A percentile compares a stretch with the other conserved stretches of the same genome.
Conservation (phyloP, 129 eudicot species). For the Tagetes patula region DNA sequence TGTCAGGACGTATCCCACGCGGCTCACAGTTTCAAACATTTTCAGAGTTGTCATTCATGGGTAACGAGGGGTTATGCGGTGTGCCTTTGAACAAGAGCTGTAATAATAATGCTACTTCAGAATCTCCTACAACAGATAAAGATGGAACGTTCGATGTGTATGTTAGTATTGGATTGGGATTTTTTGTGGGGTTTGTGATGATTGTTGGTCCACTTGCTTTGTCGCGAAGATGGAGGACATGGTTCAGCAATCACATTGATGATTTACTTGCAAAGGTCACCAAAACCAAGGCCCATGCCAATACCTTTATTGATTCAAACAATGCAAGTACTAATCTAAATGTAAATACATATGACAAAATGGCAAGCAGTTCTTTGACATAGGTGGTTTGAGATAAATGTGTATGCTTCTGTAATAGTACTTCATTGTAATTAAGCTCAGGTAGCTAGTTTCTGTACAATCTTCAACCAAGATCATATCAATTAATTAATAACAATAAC, state of each 20-base stretch:
- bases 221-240: constrained; percentile 16
- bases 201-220: constrained; percentile 24
- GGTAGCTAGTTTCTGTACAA: too few relatives aligned
- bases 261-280: neutral
- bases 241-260: constrained; percentile 22
- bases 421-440: too few relatives aligned
- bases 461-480: too few relatives aligned
- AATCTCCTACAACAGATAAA: neutral
- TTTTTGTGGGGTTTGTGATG: constrained; percentile 16
- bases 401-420: too few relatives aligned
- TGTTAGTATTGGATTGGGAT: constrained; percentile 26
- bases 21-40: constrained; percentile 12
- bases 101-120: neutral
- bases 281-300: too few relatives aligned
- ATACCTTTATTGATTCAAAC: too few relatives aligned
- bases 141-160: neutral
- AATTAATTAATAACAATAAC: too few relatives aligned
- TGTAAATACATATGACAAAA: too few relatives aligned
- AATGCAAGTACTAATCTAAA: too few relatives aligned
- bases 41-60: constrained; percentile 31
- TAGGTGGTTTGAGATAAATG: too few relatives aligned
- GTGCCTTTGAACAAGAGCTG: constrained; percentile 38
- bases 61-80: constrained; percentile 36
- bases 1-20: constrained; percentile 38
- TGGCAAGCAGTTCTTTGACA: too few relatives aligned